Percentiles rank a stretch among this genome's conserved stretches.
These are phyloP conservation scores for Chlorencoelia australis DNA, from an alignment of 2,329 filamentous ascomycete species.

Conservation along the genomic window DNA sequence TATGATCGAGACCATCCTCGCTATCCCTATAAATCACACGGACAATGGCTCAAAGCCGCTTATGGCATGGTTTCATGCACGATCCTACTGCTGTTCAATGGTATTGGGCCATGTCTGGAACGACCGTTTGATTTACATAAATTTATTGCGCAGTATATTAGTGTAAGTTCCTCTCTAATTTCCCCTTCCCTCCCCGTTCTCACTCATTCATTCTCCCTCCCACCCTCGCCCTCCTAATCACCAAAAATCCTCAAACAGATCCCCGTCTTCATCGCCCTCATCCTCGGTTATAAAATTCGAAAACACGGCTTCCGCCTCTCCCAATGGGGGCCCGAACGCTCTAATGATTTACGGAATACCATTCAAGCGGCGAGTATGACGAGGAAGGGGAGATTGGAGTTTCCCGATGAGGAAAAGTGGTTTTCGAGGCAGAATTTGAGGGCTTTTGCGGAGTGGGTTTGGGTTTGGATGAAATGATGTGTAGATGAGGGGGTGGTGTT, in stretches of 20 bases:
- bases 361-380: conserved; percentile 26
- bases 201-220: neutral
- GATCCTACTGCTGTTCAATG: conserved; percentile 30
- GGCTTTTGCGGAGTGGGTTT: conserved; percentile 25
- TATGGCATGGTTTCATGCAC: conserved; percentile 28
- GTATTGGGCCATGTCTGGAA: conserved; percentile 27
- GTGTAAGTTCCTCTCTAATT: conserved; percentile 23
- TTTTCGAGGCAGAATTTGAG: conserved; percentile 23
- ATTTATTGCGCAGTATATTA: conserved; percentile 33
- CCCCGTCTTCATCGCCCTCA: conserved; percentile 28
- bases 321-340: conserved; percentile 27
- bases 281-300: conserved; percentile 28
- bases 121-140: conserved; percentile 28
- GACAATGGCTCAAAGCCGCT: conserved; percentile 30
- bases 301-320: conserved; percentile 26
- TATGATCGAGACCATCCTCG: conserved; percentile 29
- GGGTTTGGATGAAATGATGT: conserved; percentile 28
- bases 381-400: conserved; percentile 28
- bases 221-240: too few relatives aligned
- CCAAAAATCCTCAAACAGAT: conserved; percentile 15
- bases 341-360: conserved; percentile 27
- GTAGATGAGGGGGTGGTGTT: neutral
- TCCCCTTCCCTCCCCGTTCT: neutral
- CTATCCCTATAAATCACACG: conserved; percentile 32
- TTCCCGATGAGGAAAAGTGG: conserved; percentile 26